Percentiles rank a stretch among this genome's conserved stretches.
phyloP scores from a whole-genome alignment of 768 basidiomycete species.

The Panaeolus papilionaceus region DNA sequence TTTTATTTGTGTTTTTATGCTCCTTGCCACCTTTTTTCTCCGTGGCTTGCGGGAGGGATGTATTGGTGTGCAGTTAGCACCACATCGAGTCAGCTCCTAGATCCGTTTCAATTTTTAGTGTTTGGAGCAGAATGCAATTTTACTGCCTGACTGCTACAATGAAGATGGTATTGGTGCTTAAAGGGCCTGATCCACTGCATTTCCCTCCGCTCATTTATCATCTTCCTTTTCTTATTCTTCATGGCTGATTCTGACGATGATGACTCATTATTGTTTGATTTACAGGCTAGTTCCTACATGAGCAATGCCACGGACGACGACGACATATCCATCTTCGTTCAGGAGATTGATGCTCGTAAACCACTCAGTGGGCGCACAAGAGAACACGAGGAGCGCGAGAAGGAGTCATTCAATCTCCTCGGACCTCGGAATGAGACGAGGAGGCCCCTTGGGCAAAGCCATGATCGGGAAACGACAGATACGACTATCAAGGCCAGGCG shows the following conservation, averaged over 20 bases:
- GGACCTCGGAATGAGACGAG: slow-evolving; percentile 20
- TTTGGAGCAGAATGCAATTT: slow-evolving; percentile 4
- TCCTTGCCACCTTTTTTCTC: slow-evolving; percentile 1
- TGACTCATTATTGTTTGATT: neutral
- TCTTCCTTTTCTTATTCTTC: slow-evolving; percentile 15
- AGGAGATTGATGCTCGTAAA: slow-evolving; percentile 75
- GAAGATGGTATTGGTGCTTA: neutral
- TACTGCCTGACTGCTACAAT: neutral
- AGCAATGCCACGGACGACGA: slow-evolving; percentile 69
- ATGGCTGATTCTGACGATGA: neutral
- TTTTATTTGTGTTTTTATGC: slow-evolving; percentile 7
- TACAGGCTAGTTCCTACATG: slow-evolving; percentile 43
- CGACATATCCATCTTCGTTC: slow-evolving; percentile 79
- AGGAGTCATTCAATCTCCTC: slow-evolving; percentile 14
- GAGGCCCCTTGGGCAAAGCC: slow-evolving; percentile 20
- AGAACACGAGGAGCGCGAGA: slow-evolving; percentile 29
- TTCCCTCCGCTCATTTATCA: neutral
- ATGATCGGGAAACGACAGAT: slow-evolving; percentile 23
- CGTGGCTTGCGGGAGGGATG: neutral
- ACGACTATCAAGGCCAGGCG: slow-evolving; percentile 19
- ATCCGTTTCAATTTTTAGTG: neutral
- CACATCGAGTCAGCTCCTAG: neutral
- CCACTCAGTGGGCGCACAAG: slow-evolving; percentile 57
- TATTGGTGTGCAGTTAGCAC: neutral
- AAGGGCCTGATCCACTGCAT: neutral